A percentile compares a stretch with the other conserved stretches of the same genome.
phyloP scores from a whole-genome alignment of 352 stramenopile species.

The Globisporangium lucens region DNA sequence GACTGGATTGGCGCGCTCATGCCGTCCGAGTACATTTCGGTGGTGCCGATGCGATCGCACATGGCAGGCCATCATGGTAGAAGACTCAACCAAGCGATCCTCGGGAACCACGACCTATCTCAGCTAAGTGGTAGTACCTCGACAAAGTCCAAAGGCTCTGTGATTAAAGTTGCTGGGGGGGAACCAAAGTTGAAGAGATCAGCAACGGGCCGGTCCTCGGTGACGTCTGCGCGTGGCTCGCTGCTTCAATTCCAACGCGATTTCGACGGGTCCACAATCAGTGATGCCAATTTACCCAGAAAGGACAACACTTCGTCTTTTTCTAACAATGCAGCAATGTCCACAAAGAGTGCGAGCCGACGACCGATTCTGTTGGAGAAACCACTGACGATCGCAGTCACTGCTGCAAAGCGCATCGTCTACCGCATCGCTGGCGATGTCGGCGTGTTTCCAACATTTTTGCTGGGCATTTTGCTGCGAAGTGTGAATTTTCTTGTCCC shows the following conservation, averaged over 20 bases:
- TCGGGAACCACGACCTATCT: not conserved
- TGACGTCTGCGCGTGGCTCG: conserved; percentile 9
- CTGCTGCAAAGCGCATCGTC: conserved; percentile 38
- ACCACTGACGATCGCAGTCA: conserved; percentile 24
- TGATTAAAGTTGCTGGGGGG: not conserved
- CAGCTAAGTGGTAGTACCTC: not conserved
- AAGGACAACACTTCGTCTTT: not conserved
- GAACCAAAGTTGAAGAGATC: not conserved
- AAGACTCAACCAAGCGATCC: not conserved
- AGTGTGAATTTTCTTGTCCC: conserved; percentile 38
- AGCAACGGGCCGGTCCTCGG: not conserved
- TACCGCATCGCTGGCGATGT: conserved; percentile 38
- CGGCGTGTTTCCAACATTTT: conserved; percentile 30
- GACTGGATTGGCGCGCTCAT: conserved; percentile 69
- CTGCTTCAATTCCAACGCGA: conserved; percentile 17
- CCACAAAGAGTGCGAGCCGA: not conserved
- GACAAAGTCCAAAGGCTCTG: not conserved
- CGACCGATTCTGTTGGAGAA: conserved; percentile 15
- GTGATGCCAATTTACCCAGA: not conserved
- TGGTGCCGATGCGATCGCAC: conserved; percentile 40
- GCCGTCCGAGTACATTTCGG: conserved; percentile 66
- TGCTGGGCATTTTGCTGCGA: conserved; percentile 43
- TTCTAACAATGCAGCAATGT: not conserved
- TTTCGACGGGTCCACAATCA: not conserved
- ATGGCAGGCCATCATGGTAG: conserved; percentile 1